Conservation (phyloP, 2,329 filamentous ascomycete genomes). For the Fusarium odoratissimum region DNA sequence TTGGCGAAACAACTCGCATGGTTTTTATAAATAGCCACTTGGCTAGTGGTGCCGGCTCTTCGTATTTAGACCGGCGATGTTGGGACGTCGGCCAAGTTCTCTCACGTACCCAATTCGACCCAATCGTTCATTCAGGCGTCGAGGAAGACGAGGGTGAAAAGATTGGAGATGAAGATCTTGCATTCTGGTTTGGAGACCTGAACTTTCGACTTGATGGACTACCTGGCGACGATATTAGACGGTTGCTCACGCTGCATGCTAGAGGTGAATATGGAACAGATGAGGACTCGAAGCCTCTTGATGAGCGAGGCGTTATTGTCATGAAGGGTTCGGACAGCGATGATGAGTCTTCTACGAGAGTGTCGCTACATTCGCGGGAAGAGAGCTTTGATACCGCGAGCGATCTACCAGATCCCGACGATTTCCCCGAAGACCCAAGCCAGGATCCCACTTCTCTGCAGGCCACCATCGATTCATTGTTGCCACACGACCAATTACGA, state of each 20-base stretch:
- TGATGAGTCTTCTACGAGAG: conserved; percentile 55
- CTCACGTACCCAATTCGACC: conserved; percentile 80
- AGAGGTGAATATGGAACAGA: conserved; percentile 77
- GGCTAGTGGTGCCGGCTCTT: conserved; percentile 84
- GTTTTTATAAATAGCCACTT: conserved; percentile 94
- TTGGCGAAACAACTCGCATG: conserved; percentile 89
- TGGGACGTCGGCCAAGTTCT: conserved; percentile 90
- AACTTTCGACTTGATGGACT: conserved; percentile 93
- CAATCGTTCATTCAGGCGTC: conserved; percentile 74
- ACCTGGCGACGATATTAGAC: conserved; percentile 89
- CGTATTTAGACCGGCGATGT: conserved; percentile 82
- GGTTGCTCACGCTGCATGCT: conserved; percentile 84
- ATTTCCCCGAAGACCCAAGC: conserved; percentile 73
- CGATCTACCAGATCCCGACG: conserved; percentile 70
- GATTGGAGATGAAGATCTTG: conserved; percentile 91
- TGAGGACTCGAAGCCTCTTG: conserved; percentile 53
- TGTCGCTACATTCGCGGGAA: conserved; percentile 49
- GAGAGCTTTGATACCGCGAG: conserved; percentile 55
- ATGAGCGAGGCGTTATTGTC: conserved; percentile 64
- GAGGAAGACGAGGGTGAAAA: conserved; percentile 72
- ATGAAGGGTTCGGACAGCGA: conserved; percentile 58
- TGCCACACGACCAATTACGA: conserved; percentile 89
- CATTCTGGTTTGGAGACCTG: conserved; percentile 95
- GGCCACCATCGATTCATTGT: conserved; percentile 85
- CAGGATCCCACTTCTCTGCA: conserved; percentile 88